A percentile compares a stretch with the other conserved stretches of the same genome.
phyloP scores from a whole-genome alignment of 805 yeast genomes.

The Kazachstania viticola region DNA sequence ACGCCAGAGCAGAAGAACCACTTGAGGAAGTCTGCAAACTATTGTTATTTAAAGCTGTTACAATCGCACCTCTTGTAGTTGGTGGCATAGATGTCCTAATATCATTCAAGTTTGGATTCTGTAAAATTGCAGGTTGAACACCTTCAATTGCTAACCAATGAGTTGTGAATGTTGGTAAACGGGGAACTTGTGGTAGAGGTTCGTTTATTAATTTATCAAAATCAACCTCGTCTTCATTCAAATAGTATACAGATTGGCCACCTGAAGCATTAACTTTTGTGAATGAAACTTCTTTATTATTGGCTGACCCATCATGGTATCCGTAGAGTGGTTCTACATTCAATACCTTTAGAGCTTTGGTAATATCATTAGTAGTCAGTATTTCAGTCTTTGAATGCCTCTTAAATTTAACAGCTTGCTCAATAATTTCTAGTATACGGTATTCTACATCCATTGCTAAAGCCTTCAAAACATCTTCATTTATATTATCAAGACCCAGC shows the following conservation, averaged over 20 bases:
- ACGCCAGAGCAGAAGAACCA: conserved; percentile 3
- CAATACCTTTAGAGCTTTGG: conserved; percentile 68
- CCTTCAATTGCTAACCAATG: conserved; percentile 98
- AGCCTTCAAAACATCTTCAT: conserved; percentile 88
- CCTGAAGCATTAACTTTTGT: conserved; percentile 82
- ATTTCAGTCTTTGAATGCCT: conserved; percentile 82
- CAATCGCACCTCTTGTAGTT: conserved; percentile 71
- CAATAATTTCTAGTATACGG: conserved; percentile 87
- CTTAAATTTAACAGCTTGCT: conserved; percentile 93
- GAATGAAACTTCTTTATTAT: conserved; percentile 54
- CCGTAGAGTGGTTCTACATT: conserved; percentile 94
- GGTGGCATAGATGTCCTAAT: conserved; percentile 63
- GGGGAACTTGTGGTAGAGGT: conserved; percentile 90
- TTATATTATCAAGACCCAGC: conserved; percentile 62
- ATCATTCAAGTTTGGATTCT: conserved; percentile 76
- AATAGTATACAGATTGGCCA: conserved; percentile 85
- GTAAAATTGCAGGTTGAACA: conserved; percentile 94
- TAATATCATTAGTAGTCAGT: conserved; percentile 70
- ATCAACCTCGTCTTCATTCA: conserved; percentile 88
- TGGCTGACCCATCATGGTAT: conserved; percentile 40
- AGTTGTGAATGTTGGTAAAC: conserved; percentile 85
- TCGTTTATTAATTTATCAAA: conserved; percentile 87
- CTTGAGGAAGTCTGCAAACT: conserved; percentile 25
- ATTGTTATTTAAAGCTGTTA: conserved; percentile 45
- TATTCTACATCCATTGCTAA: conserved; percentile 99